These are phyloP conservation scores for Oryza rufipogon DNA, from an alignment of 176 grass and related monocot species.

Conservation along the genomic window DNA sequence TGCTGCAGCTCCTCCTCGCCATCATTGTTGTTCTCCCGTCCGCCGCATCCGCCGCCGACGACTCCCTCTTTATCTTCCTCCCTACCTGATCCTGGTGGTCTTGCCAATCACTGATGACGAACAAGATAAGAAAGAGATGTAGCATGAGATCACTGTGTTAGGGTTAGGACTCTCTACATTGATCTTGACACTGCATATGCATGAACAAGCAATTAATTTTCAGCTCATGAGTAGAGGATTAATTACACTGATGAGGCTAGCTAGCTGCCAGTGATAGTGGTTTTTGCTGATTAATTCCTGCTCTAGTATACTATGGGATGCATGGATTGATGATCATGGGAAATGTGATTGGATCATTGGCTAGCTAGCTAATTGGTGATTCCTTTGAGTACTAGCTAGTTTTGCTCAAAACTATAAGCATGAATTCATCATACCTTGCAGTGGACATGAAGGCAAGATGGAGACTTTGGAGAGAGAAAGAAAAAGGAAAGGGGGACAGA, in stretches of 20 bases:
- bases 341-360: background rate
- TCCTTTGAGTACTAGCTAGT: background rate
- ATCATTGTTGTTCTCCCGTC: slow-evolving; percentile 50
- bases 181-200: slow-evolving; percentile 8
- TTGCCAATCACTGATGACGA: slow-evolving; percentile 57
- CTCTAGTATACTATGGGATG: slow-evolving; percentile 1
- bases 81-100: slow-evolving; percentile 68
- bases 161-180: slow-evolving; percentile 18
- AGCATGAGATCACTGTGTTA: slow-evolving; percentile 1
- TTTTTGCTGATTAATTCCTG: background rate
- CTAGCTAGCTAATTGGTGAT: background rate
- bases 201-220: slow-evolving; percentile 14
- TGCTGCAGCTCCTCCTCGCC: slow-evolving; percentile 57
- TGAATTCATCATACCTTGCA: slow-evolving; percentile 67
- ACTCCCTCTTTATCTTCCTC: slow-evolving; percentile 80
- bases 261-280: background rate
- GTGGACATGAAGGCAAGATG: slow-evolving; percentile 75
- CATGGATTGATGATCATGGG: slow-evolving; percentile 3
- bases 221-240: slow-evolving; percentile 17
- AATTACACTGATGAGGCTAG: background rate
- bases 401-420: slow-evolving; percentile 24
- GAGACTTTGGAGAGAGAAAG: slow-evolving; percentile 27
- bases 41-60: slow-evolving; percentile 11
- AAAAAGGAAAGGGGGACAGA: background rate
- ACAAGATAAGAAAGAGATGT: slow-evolving; percentile 21